A percentile compares a stretch with the other conserved stretches of the same genome.
Evolutionary conservation across 345 rosid genomes (phyloP).

Genomic region (Populus simonii): DNA sequence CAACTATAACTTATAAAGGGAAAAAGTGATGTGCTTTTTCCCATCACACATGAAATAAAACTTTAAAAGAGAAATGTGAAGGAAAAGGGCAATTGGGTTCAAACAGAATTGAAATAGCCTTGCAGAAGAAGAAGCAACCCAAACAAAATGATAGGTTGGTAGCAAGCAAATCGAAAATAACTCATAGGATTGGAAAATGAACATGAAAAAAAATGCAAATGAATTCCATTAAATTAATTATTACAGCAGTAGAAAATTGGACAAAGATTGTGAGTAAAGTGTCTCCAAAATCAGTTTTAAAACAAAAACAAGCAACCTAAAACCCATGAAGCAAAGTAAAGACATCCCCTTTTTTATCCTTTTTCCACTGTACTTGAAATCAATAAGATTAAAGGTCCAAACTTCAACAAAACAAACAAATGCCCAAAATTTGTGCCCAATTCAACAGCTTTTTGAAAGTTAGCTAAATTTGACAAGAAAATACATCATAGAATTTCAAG

Average conservation of each 20-base stretch:
- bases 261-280: conserved; percentile 44
- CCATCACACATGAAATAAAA: conserved; percentile 13
- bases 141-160: neutral
- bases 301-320: conserved; percentile 18
- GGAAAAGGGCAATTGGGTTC: conserved; percentile 12
- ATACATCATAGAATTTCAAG: neutral
- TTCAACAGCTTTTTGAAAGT: neutral
- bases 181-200: neutral
- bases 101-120: conserved; percentile 17
- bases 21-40: neutral
- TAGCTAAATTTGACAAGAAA: neutral
- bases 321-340: conserved; percentile 14
- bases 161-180: conserved; percentile 7
- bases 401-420: neutral
- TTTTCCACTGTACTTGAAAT: neutral
- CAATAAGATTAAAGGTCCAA: neutral
- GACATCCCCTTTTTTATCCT: neutral
- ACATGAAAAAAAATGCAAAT: neutral
- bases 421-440: neutral
- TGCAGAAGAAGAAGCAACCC: conserved; percentile 11
- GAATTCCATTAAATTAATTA: neutral
- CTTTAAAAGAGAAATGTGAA: conserved; percentile 29
- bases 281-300: conserved; percentile 22
- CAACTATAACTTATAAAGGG: neutral
- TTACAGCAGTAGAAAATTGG: neutral